These are phyloP conservation scores for Eimeria tenella DNA, from an alignment of 169 alveolate genomes.

Conservation along the genomic window DNA sequence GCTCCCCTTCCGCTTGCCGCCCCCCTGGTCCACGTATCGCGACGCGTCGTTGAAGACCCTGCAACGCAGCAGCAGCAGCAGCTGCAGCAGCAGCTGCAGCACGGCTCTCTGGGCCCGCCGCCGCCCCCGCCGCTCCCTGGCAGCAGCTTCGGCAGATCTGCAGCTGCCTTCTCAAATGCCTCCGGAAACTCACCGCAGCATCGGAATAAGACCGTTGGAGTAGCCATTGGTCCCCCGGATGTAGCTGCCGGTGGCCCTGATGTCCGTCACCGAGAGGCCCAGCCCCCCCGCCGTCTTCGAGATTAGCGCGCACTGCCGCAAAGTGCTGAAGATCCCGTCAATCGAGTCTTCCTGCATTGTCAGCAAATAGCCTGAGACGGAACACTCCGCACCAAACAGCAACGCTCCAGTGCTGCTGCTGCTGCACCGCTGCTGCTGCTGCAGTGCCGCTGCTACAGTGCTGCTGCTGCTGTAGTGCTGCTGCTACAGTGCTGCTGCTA, in stretches of 20 bases:
- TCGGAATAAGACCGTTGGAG: slow-evolving; percentile 98
- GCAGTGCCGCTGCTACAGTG: too few relatives aligned
- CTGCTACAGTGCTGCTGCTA: too few relatives aligned
- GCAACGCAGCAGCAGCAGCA: neutral
- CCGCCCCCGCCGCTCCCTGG: too few relatives aligned
- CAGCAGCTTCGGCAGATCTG: too few relatives aligned
- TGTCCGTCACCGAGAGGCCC: slow-evolving; percentile 97
- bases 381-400: neutral
- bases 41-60: slow-evolving; percentile 85
- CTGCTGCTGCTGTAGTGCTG: too few relatives aligned
- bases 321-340: slow-evolving; percentile 98
- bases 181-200: slow-evolving; percentile 93
- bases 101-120: neutral
- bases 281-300: slow-evolving; percentile 99
- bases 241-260: slow-evolving; percentile 97
- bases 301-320: slow-evolving; percentile 94
- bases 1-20: slow-evolving; percentile 98
- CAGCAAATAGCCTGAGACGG: slow-evolving; percentile 43
- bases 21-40: slow-evolving; percentile 89
- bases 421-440: too few relatives aligned
- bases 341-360: slow-evolving; percentile 94
- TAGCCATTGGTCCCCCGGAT: slow-evolving; percentile 99
- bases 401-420: neutral
- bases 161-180: neutral
- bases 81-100: neutral